Evolutionary conservation across 2,329 filamentous ascomycete genomes (phyloP), one percentile per base, ranked within the genome.

Genomic region (Exophiala sp.): DNA sequence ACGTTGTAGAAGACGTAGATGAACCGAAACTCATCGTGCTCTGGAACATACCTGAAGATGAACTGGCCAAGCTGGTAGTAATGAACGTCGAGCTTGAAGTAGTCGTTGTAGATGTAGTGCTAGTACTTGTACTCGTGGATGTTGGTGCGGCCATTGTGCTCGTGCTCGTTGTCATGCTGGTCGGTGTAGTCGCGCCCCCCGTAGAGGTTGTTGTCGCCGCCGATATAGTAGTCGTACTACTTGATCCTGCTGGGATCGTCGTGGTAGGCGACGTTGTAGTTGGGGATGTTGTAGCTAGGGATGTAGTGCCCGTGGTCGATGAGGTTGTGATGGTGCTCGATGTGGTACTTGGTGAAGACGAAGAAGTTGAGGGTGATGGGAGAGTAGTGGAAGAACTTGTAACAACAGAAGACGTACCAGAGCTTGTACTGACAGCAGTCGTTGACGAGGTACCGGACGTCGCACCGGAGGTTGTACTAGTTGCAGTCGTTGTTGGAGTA

Each of bases 381-480:
- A 18, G 44, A 36, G 32, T 12, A 47, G 11, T 54, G 36, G 54
- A 50, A 43, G 47, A 35, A 46, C 54, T 57, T 24, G n/a, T 12
- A 14, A 42, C 16, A 21, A 35, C n/a, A 42, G 32, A 12, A 54
- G 46, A 51, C 54, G 38, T 57, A 57, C 54, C 50, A 29, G 54
- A 51, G 29, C 41, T 57, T 53, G 43, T 43, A 47, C 24, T 20
- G 24, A 36, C 14, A 35, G 16, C 36, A 32, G 38, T 16, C 41
- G 47, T 45, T 29, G 41, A 50, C 8, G 52, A 45, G 16, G 44
- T 42, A 32, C 34, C 34, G 14, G 32, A 40, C 32, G 20, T 16
- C 20, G 21, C 29, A 57, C 54, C 50, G 20, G 54, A 51, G 29
- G 41, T 57, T 53, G 43, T 43, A 47, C 24, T 20, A 24, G 29